Evolutionary conservation across 768 basidiomycete species (phyloP).

Genomic region (Zangia roseola): DNA sequence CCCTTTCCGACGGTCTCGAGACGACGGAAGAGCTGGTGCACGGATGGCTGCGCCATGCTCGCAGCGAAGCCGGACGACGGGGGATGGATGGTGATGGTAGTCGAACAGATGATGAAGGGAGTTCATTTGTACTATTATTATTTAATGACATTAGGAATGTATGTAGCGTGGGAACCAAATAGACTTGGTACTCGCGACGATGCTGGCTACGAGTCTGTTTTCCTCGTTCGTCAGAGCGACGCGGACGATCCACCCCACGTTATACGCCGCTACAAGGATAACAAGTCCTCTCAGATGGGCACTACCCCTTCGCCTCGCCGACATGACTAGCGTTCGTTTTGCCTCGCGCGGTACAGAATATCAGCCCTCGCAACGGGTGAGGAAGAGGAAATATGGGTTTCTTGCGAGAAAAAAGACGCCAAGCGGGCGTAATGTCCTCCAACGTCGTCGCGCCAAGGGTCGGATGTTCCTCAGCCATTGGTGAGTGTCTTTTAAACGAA

Average conservation of each 20-base stretch:
- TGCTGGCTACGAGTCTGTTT: conserved; percentile 16
- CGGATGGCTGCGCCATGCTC: conserved; percentile 51
- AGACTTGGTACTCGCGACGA: background rate
- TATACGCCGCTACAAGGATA: conserved; percentile 11
- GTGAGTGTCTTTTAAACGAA: no score
- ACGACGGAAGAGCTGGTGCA: conserved; percentile 79
- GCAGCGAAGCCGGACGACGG: background rate
- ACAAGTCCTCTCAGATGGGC: conserved; percentile 21
- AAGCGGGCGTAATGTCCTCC: conserved; percentile 71
- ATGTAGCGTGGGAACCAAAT: conserved; percentile 19
- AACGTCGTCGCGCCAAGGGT: conserved; percentile 69
- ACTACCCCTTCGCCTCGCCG: conserved; percentile 17
- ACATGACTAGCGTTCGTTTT: conserved; percentile 43
- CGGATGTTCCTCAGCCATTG: conserved; percentile 81
- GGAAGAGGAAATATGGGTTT: conserved; percentile 93
- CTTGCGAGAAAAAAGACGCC: conserved; percentile 69
- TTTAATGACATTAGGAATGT: background rate
- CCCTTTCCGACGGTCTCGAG: conserved; percentile 95
- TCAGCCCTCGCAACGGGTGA: conserved; percentile 91
- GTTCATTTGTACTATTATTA: no score
- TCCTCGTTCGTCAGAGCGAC: conserved; percentile 23
- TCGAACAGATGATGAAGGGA: no score
- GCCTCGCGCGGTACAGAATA: conserved; percentile 84
- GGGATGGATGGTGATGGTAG: conserved; percentile 2
- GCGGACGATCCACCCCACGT: conserved; percentile 20